Percentiles rank a stretch among this genome's conserved stretches.
phyloP scores from a whole-genome alignment of 2,329 filamentous ascomycete genomes.

The Penicillium thymicola region DNA sequence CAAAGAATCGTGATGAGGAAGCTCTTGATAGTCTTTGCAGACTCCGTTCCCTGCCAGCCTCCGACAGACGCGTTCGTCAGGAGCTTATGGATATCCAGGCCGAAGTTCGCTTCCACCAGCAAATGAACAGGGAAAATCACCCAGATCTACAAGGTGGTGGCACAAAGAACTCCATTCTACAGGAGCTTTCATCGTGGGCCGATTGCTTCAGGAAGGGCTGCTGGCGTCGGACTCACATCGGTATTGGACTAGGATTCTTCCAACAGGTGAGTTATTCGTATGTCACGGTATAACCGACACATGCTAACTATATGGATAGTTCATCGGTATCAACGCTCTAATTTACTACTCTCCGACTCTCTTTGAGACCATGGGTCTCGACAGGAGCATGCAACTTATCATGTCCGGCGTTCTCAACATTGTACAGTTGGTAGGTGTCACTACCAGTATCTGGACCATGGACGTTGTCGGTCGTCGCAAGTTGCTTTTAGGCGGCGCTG shows the following conservation, averaged over 20 bases:
- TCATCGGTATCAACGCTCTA: slow-evolving; percentile 55
- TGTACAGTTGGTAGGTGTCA: slow-evolving; percentile 47
- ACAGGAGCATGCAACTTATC: slow-evolving; percentile 48
- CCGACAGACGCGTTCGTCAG: slow-evolving; percentile 50
- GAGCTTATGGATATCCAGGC: slow-evolving; percentile 53
- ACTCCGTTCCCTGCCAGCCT: slow-evolving; percentile 49
- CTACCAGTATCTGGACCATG: slow-evolving; percentile 49
- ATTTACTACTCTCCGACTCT: slow-evolving; percentile 61
- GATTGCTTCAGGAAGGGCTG: slow-evolving; percentile 52
- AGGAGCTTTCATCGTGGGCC: slow-evolving; percentile 49
- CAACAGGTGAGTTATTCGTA: slow-evolving; percentile 43
- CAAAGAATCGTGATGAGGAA: slow-evolving; percentile 48
- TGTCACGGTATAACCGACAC: not conserved
- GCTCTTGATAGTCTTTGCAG: slow-evolving; percentile 48
- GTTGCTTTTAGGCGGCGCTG: slow-evolving; percentile 46
- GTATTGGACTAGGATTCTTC: slow-evolving; percentile 56
- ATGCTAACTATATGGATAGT: slow-evolving; percentile 26
- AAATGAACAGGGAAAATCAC: slow-evolving; percentile 43
- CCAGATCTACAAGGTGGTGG: slow-evolving; percentile 36
- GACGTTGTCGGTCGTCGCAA: slow-evolving; percentile 48
- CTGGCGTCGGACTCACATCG: slow-evolving; percentile 52
- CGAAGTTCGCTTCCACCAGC: slow-evolving; percentile 52
- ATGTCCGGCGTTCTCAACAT: slow-evolving; percentile 56
- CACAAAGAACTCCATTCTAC: slow-evolving; percentile 38
- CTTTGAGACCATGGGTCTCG: slow-evolving; percentile 51